Evolutionary conservation across 768 basidiomycete genomes (phyloP).

Genomic region (Floccularia luteovirens): DNA sequence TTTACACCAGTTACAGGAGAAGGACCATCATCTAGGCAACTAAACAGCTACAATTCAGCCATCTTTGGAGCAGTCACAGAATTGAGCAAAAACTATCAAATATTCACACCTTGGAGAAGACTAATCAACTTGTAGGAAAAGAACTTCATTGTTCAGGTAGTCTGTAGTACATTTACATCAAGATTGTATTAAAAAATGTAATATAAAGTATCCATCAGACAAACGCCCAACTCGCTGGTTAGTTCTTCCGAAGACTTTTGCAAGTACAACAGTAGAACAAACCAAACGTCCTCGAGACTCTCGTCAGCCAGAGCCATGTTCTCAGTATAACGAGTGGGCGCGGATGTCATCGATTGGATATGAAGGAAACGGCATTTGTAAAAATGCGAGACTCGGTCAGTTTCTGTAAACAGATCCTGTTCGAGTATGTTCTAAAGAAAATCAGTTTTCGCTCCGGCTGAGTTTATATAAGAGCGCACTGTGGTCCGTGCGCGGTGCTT

Average conservation of each 20-base stretch:
- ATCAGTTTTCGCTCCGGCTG: conserved; percentile 5
- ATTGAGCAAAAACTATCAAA: too few relatives aligned
- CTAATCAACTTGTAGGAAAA: too few relatives aligned
- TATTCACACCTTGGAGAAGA: too few relatives aligned
- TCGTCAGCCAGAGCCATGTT: conserved; percentile 42
- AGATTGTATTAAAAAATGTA: too few relatives aligned
- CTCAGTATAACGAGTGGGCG: conserved; percentile 63
- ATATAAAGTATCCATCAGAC: conserved; percentile 46
- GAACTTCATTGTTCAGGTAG: too few relatives aligned
- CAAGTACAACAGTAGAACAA: conserved; percentile 16
- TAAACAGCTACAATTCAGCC: too few relatives aligned
- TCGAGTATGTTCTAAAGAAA: conserved; percentile 68
- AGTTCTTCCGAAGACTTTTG: conserved; percentile 21
- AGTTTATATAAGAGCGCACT: conserved; percentile 14
- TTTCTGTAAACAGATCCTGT: conserved; percentile 80
- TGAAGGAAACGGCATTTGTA: conserved; percentile 68
- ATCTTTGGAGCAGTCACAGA: too few relatives aligned
- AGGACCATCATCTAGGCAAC: too few relatives aligned
- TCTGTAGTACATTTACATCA: too few relatives aligned
- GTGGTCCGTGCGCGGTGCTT: conserved; percentile 28
- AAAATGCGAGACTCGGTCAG: conserved; percentile 78
- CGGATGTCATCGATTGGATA: conserved; percentile 63
- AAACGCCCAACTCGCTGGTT: conserved; percentile 51
- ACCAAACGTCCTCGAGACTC: conserved; percentile 62
- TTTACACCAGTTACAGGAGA: too few relatives aligned